These are phyloP conservation scores for Xylariaceae sp. DNA, from an alignment of 2,329 filamentous ascomycete genomes.

Conservation along the genomic window DNA sequence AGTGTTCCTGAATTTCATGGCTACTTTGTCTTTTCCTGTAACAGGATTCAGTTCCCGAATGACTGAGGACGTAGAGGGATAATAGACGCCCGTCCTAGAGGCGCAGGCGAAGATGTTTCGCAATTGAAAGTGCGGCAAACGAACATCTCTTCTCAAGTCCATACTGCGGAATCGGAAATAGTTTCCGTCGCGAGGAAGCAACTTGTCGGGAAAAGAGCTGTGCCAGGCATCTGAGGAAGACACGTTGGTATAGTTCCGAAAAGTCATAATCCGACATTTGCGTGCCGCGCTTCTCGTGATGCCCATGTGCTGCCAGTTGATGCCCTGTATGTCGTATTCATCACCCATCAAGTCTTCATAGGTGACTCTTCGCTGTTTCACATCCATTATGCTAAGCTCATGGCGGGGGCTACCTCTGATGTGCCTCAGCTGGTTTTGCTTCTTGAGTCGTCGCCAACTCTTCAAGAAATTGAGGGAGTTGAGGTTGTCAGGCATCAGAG, in stretches of 20 bases:
- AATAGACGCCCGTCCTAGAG: constrained; percentile 52
- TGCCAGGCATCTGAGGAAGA: constrained; percentile 40
- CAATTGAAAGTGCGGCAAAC: constrained; percentile 60
- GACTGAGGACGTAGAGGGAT: constrained; percentile 42
- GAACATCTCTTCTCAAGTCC: constrained; percentile 48
- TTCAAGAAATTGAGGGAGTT: constrained; percentile 46
- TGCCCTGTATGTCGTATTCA: constrained; percentile 51
- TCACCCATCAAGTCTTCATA: constrained; percentile 51
- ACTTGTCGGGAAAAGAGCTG: constrained; percentile 28
- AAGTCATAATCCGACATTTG: constrained; percentile 42
- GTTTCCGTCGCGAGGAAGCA: constrained; percentile 38
- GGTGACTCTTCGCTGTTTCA: constrained; percentile 24
- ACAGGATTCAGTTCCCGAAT: constrained; percentile 50
- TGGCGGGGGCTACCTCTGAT: constrained; percentile 17
- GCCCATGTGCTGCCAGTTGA: constrained; percentile 51
- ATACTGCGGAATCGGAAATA: constrained; percentile 56
- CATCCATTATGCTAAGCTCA: constrained; percentile 16
- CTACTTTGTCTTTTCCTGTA: constrained; percentile 40
- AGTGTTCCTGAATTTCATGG: constrained; percentile 40
- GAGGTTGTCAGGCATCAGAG: constrained; percentile 45
- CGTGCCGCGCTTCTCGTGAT: constrained; percentile 47
- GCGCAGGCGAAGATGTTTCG: constrained; percentile 56
- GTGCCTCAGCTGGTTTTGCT: constrained; percentile 4
- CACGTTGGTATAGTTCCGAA: constrained; percentile 55
- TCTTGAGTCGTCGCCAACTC: constrained; percentile 39